A percentile compares a stretch with the other conserved stretches of the same genome.
Evolutionary conservation across 306 rosid species (phyloP).

Genomic region (Comarum palustre): DNA sequence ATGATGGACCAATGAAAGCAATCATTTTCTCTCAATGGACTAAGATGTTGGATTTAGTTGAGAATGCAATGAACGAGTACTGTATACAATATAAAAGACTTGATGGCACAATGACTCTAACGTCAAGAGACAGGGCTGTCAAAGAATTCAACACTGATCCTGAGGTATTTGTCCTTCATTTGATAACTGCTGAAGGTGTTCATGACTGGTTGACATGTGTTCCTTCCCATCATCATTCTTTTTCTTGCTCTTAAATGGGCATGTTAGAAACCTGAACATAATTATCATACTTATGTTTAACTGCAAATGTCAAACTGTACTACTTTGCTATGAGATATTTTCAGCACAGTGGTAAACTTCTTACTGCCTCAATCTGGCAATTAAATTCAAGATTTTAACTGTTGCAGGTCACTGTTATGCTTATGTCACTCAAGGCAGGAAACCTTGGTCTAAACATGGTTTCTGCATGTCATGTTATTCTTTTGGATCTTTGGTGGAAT

Average conservation of each 20-base stretch:
- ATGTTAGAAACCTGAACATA: constrained; percentile 4
- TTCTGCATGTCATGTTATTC: constrained; percentile 93
- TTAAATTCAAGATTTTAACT: constrained; percentile 27
- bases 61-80: constrained; percentile 46
- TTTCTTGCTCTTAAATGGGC: constrained; percentile 15
- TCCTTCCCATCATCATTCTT: constrained; percentile 13
- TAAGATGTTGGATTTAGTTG: constrained; percentile 87
- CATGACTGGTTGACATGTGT: constrained; percentile 2
- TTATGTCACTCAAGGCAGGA: constrained; percentile 98
- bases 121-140: constrained; percentile 80
- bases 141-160: constrained; percentile 75
- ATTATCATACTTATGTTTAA: background rate
- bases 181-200: constrained; percentile 8
- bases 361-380: constrained; percentile 22
- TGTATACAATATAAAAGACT: constrained; percentile 70
- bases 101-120: constrained; percentile 84
- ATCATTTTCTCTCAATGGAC: constrained; percentile 98
- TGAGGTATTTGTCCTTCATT: constrained; percentile 62
- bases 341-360: constrained; percentile 15
- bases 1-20: constrained; percentile 59
- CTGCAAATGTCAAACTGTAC: constrained; percentile 15
- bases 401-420: constrained; percentile 78
- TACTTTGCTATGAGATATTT: constrained; percentile 13
- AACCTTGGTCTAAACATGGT: constrained; percentile 98
- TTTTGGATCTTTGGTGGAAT: constrained; percentile 99